phyloP scores from a whole-genome alignment of 768 basidiomycete genomes.

The Guyanaporus albipodus region DNA sequence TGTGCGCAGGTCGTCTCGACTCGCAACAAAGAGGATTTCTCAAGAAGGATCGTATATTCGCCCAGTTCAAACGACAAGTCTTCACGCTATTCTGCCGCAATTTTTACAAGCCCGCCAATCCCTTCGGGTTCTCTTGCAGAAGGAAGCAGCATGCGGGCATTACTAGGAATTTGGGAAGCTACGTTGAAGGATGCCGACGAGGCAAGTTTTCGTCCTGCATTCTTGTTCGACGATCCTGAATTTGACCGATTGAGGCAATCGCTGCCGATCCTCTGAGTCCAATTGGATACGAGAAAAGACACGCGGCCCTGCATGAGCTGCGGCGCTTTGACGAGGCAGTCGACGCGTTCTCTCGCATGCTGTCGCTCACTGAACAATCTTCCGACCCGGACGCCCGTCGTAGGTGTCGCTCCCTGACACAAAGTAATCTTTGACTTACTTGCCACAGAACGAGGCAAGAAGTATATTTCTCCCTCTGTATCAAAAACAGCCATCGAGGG shows the following conservation, averaged over 20 bases:
- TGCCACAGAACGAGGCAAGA: background rate
- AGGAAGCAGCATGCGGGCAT: conserved; percentile 1
- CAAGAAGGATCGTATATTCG: no score
- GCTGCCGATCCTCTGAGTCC: background rate
- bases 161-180: background rate
- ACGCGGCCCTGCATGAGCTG: background rate
- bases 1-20: no score
- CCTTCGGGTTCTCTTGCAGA: background rate
- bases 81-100: conserved; percentile 3
- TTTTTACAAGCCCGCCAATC: conserved; percentile 2
- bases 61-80: background rate
- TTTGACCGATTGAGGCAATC: background rate
- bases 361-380: background rate
- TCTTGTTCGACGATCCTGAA: background rate
- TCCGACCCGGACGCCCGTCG: background rate
- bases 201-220: background rate
- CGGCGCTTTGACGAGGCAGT: background rate
- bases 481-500: background rate
- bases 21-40: no score
- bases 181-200: background rate
- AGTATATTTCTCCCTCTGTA: background rate
- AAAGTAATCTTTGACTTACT: background rate
- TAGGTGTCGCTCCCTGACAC: background rate
- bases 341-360: background rate
- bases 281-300: background rate